Evolutionary conservation across 345 rosid genomes (phyloP).

Genomic region (Pistacia vera): DNA sequence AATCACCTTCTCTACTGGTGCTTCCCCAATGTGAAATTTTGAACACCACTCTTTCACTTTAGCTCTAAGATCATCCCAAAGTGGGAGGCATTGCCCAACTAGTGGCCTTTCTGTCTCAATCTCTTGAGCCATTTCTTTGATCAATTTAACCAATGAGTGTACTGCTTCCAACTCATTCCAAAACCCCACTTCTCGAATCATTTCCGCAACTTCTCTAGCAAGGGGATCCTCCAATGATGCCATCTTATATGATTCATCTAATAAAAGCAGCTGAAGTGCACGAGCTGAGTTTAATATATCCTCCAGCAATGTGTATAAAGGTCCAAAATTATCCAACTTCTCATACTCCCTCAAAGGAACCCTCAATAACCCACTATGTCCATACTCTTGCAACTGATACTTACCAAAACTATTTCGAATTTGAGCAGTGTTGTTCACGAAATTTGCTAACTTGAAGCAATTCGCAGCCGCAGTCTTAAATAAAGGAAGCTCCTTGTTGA

Average conservation of each 20-base stretch:
- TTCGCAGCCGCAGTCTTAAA: conserved; percentile 62
- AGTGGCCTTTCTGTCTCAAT: conserved; percentile 87
- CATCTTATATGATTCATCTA: conserved; percentile 77
- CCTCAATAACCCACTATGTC: conserved; percentile 57
- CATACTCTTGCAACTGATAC: conserved; percentile 83
- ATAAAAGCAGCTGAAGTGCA: conserved; percentile 68
- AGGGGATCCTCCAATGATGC: conserved; percentile 70
- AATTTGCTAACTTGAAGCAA: conserved; percentile 70
- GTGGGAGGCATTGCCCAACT: conserved; percentile 86
- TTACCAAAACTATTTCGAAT: conserved; percentile 67
- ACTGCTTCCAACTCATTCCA: conserved; percentile 93
- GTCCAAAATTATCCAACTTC: conserved; percentile 44
- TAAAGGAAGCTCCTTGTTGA: conserved; percentile 73
- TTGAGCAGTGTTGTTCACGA: conserved; percentile 65
- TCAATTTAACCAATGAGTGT: conserved; percentile 68
- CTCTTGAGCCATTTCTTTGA: conserved; percentile 81
- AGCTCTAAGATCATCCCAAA: conserved; percentile 85
- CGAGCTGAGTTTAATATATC: conserved; percentile 73
- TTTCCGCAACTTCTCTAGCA: conserved; percentile 77
- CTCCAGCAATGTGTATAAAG: conserved; percentile 66
- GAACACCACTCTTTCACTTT: conserved; percentile 90
- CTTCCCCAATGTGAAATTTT: conserved; percentile 71
- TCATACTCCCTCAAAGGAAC: conserved; percentile 58
- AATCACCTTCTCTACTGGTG: conserved; percentile 68
- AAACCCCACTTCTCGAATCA: conserved; percentile 77